Percentiles rank a stretch among this genome's conserved stretches.
phyloP scores from a whole-genome alignment of 2,329 filamentous ascomycete genomes.

The Rhynchosporium secalis region DNA sequence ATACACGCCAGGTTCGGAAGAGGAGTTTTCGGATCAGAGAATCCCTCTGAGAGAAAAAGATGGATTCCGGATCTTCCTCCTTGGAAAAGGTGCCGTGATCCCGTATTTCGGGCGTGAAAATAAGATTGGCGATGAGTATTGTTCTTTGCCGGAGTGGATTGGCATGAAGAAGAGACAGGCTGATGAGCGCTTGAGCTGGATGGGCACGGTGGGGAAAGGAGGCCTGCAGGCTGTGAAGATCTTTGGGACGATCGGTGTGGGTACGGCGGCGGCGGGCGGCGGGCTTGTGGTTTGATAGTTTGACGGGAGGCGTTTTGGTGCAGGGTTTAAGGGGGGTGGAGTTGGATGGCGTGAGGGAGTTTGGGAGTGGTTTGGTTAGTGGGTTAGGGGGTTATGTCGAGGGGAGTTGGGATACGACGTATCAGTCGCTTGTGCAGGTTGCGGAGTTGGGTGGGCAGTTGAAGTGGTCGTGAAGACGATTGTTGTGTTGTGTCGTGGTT shows the following conservation, averaged over 20 bases:
- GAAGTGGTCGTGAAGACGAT: background rate
- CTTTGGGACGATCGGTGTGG: background rate
- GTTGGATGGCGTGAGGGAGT: background rate
- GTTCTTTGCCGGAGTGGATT: conserved; percentile 5
- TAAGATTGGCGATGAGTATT: conserved; percentile 1
- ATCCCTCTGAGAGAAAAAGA: conserved; percentile 22
- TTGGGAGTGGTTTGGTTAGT: background rate
- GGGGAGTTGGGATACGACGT: too few species aligned
- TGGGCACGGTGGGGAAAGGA: background rate
- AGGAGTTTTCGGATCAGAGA: conserved; percentile 16
- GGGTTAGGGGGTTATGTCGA: background rate
- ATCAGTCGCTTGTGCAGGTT: too few species aligned
- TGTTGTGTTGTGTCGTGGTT: background rate
- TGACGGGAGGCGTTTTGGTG: background rate
- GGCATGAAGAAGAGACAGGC: conserved; percentile 18
- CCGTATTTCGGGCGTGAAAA: conserved; percentile 26
- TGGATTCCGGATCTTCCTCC: conserved; percentile 25
- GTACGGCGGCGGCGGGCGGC: background rate
- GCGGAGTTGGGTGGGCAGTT: background rate
- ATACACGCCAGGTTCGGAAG: conserved; percentile 29
- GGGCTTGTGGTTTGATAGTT: background rate
- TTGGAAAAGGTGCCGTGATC: conserved; percentile 25
- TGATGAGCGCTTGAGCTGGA: conserved; percentile 7
- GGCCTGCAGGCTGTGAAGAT: background rate
- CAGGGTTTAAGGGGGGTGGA: background rate